Evolutionary conservation across 2,329 filamentous ascomycete species (phyloP).

Genomic region (Harringtonia lauricola): DNA sequence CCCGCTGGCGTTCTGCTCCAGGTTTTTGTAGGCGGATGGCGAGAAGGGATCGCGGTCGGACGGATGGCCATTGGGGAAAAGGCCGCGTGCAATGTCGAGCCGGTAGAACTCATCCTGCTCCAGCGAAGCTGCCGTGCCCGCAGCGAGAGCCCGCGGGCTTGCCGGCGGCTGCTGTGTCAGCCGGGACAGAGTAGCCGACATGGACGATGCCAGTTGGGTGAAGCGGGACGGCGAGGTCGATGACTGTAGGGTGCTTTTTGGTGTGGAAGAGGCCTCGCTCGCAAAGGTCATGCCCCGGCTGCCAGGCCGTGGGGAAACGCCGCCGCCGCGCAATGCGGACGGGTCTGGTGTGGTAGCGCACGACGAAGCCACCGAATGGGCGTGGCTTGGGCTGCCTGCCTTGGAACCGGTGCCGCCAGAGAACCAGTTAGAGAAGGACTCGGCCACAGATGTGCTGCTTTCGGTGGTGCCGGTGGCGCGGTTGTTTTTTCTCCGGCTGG

Average conservation of each 20-base stretch:
- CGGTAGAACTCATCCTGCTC: conserved; percentile 42
- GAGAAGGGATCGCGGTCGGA: conserved; percentile 40
- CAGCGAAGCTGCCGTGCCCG: conserved; percentile 4
- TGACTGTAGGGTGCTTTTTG: not conserved
- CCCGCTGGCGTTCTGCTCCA: conserved; percentile 45
- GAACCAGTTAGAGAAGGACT: conserved; percentile 2
- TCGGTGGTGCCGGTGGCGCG: not conserved
- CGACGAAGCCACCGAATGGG: not conserved
- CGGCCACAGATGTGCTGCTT: not conserved
- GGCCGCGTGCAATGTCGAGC: conserved; percentile 41
- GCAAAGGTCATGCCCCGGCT: conserved; percentile 15
- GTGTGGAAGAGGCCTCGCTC: conserved; percentile 9
- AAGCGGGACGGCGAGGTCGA: conserved; percentile 26
- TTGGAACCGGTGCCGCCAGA: conserved; percentile 2
- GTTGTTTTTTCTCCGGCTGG: not conserved
- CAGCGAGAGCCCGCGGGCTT: conserved; percentile 4
- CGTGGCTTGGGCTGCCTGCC: conserved; percentile 2
- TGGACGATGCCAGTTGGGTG: conserved; percentile 33
- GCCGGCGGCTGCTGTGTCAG: conserved; percentile 17
- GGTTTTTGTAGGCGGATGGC: conserved; percentile 47
- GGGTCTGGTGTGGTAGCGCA: conserved; percentile 7
- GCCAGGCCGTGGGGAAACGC: not conserved
- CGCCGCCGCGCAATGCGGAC: not conserved
- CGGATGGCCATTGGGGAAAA: conserved; percentile 36
- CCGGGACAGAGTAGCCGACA: conserved; percentile 31